Evolutionary conservation across 75 land plant species (phyloP).

Genomic region (Pinus tabuliformis): DNA sequence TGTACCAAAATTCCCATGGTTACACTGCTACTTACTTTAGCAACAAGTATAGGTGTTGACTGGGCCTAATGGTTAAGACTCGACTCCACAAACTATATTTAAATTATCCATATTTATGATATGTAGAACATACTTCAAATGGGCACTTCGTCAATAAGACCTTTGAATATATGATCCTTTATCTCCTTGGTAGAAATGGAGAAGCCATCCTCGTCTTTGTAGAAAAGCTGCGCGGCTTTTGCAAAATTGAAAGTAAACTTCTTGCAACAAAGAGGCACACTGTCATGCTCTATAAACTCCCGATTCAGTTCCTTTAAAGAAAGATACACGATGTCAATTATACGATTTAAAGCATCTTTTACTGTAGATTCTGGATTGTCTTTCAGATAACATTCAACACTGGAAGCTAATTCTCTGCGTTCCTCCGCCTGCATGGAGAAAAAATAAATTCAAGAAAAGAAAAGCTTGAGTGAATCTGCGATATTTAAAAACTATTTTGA

Average conservation of each 20-base stretch:
- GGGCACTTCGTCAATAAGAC: background rate
- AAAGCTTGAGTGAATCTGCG: too few relatives aligned
- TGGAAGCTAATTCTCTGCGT: background rate
- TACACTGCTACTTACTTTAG: too few relatives aligned
- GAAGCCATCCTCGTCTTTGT: background rate
- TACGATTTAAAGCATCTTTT: background rate
- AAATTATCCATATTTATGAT: too few relatives aligned
- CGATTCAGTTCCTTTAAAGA: background rate
- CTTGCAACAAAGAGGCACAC: background rate
- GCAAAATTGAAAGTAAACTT: background rate
- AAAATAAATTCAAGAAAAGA: too few relatives aligned
- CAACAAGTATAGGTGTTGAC: too few relatives aligned
- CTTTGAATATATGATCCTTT: background rate
- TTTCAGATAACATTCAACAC: background rate
- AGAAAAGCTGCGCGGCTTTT: background rate
- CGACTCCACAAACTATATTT: too few relatives aligned
- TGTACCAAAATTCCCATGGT: too few relatives aligned
- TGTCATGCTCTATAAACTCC: background rate
- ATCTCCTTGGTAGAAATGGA: background rate
- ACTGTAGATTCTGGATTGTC: background rate
- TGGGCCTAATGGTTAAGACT: too few relatives aligned
- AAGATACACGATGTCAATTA: background rate
- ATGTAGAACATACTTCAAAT: too few relatives aligned
- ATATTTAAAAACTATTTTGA: too few relatives aligned
- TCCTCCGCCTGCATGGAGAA: background rate